Base-by-base conservation (phyloP, 2,329 filamentous ascomycete species). In the Orbilia brochopaga region DNA sequence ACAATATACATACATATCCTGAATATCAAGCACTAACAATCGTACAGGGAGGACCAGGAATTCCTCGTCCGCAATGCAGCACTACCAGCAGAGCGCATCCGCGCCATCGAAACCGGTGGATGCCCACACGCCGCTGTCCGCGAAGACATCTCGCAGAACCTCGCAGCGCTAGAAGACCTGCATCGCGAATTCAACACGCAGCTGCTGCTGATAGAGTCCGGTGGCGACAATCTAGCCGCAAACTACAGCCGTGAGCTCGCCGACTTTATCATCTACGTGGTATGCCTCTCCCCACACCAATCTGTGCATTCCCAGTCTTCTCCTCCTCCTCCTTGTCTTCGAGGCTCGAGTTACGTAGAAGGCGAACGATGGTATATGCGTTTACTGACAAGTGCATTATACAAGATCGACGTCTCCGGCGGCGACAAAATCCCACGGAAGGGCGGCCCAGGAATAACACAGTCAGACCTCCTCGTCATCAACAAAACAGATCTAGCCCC, bases 401-500 rank as follows among this genome's bases (percentile, higher is more conserved):
- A 11, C 52, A 56, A 77, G 75, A 97, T 99, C 76, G 94, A 99
- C 80, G 94, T 99, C 17, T 90, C 88, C 63, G 94, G 94, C 21
- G 94, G 94, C 11, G 94, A 99, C 80, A 99, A 99, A 85, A 89
- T 99, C 56, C 94, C 94, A 0, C 83, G 94, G 27, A 99, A 99
- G 82, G 94, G 94, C 27, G 94, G 94, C 0, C 94, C 94, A 0
- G 94, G 94, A 1, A 99, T 99, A 79, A 99, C 94, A 3, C 93
- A 97, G 82, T 94, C 90, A 77, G 94, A 99, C 78, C 79, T 99
- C 79, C 81, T 99, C 74, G 85, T 99, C 19, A 91, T 99, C 57
- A 99, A 99, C 81, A 99, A 99, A 87, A 96, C 92, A 50, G 94
- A 99, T 81, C 80, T 99, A 75, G 92, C 94, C 0, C 89, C 92